Evolutionary conservation across 2,329 filamentous ascomycete species (phyloP), one percentile per base, ranked within the genome.

Genomic region (Fusarium hostae): DNA sequence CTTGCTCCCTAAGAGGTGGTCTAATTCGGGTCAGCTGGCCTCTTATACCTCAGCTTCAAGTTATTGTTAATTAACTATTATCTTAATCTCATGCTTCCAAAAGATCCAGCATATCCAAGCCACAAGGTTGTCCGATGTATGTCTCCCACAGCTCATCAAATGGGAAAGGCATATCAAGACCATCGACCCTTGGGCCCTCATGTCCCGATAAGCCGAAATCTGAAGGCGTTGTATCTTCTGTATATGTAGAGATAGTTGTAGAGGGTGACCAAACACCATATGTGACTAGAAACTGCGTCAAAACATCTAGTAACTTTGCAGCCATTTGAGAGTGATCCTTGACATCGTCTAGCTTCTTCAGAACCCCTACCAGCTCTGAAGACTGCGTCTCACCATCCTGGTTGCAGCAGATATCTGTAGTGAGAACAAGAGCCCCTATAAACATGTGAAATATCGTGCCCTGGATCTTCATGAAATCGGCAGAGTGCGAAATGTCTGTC

Each of bases 371-470:
- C 5, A 59, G 22, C n/a, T 59, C 57, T 1, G 45, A 28, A 12
- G 37, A 12, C 2, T 52, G 35, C 0, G 26, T 39, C n/a, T 52
- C 22, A 0, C 18, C 35, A 12, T 52, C 57, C 7, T 11, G 45
- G 7, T 52, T 59, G 7, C 57, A 59, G 15, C 45, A 59, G 6
- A 59, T 24, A 22, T 59, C 57, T 0, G 57, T 41, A 2, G 57
- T 30, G 1, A 59, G 35, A 35, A 59, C 35, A 40, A 59, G 47
- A 9, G 57, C 57, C 4, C 57, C 57, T 1, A 59, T 26, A 6
- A 59, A 59, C 45, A 59, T 52, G 22, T 59, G 57, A n/a, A 52
- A 52, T 4, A 59, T 40, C 7, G 57, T 59, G 16, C 57, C 57
- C 13, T 59, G 45, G 2, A 52, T 41, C 6, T 59, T 52, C 57